Conservation (phyloP, 2,329 filamentous ascomycete genomes). For the Paecilomyces variotii region DNA sequence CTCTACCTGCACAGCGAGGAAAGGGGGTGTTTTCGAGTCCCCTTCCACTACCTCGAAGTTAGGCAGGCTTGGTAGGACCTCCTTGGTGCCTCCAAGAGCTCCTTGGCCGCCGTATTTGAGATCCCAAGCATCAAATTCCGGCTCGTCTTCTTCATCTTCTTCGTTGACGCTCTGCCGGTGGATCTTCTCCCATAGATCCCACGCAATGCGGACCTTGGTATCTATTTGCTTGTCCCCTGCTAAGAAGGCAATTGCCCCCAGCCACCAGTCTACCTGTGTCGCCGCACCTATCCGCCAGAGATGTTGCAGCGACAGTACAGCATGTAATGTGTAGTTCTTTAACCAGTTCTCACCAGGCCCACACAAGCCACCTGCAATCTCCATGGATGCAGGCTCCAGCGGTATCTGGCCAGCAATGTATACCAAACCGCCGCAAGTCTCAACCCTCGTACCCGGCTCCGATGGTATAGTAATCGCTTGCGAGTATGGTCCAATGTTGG, state of each 20-base stretch:
- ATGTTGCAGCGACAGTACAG: conserved; percentile 74
- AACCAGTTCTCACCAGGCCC: conserved; percentile 11
- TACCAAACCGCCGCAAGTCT: conserved; percentile 35
- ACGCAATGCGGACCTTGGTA: conserved; percentile 29
- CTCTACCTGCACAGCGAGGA: conserved; percentile 68
- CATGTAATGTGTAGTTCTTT: conserved; percentile 48
- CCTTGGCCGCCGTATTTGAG: conserved; percentile 49
- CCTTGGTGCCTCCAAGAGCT: conserved; percentile 24
- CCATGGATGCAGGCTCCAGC: conserved; percentile 73
- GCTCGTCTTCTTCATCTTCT: conserved; percentile 42
- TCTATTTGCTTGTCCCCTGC: conserved; percentile 33
- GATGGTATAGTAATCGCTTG: conserved; percentile 63
- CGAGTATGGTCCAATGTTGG: conserved; percentile 95
- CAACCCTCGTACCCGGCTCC: conserved; percentile 16
- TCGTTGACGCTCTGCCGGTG: conserved; percentile 17
- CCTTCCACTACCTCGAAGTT: conserved; percentile 19
- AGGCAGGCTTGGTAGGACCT: conserved; percentile 14
- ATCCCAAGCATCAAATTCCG: conserved; percentile 41
- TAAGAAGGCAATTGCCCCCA: conserved; percentile 67
- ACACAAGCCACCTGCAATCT: conserved; percentile 23
- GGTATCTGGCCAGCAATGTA: conserved; percentile 88
- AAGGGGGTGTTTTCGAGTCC: conserved; percentile 46
- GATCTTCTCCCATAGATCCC: conserved; percentile 39
- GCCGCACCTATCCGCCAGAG: conserved; percentile 73
- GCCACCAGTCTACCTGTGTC: conserved; percentile 66